Percentiles rank a stretch among this genome's conserved stretches.
phyloP scores from a whole-genome alignment of 306 rosid species.

The Dalbergia cochinchinensis region DNA sequence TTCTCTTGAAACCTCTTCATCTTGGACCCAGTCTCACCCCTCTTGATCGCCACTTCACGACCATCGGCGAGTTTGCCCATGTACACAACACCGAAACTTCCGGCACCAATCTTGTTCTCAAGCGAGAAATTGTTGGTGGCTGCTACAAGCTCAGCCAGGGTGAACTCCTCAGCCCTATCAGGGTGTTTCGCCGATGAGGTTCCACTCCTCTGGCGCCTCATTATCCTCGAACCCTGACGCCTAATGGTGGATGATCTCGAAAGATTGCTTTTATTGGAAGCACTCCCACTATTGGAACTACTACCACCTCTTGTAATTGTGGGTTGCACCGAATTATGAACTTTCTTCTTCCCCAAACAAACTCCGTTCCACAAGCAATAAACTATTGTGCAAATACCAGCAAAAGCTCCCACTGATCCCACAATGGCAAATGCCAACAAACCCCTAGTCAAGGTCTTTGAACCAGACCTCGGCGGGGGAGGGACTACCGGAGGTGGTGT shows the following conservation, averaged over 20 bases:
- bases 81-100: constrained; percentile 94
- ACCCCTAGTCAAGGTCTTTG: constrained; percentile 66
- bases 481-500: background rate
- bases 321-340: constrained; percentile 92
- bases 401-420: constrained; percentile 81
- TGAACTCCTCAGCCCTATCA: constrained; percentile 82
- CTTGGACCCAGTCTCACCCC: constrained; percentile 63
- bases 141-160: constrained; percentile 68
- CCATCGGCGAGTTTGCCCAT: constrained; percentile 76
- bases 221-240: constrained; percentile 80
- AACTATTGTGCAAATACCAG: constrained; percentile 71
- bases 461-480: constrained; percentile 44
- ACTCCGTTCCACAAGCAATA: constrained; percentile 83
- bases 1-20: constrained; percentile 83
- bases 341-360: constrained; percentile 89
- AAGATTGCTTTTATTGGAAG: constrained; percentile 61
- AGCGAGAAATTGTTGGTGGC: constrained; percentile 73
- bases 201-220: constrained; percentile 95
- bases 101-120: constrained; percentile 81
- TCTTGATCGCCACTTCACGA: constrained; percentile 87
- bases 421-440: constrained; percentile 80
- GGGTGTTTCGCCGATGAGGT: constrained; percentile 82
- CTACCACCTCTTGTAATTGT: constrained; percentile 76
- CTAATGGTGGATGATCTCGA: constrained; percentile 67
- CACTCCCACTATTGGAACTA: constrained; percentile 62